Evolutionary conservation across 768 basidiomycete genomes (phyloP), one percentile per base, ranked within the genome.

Genomic region (Collybiopsis luxurians): DNA sequence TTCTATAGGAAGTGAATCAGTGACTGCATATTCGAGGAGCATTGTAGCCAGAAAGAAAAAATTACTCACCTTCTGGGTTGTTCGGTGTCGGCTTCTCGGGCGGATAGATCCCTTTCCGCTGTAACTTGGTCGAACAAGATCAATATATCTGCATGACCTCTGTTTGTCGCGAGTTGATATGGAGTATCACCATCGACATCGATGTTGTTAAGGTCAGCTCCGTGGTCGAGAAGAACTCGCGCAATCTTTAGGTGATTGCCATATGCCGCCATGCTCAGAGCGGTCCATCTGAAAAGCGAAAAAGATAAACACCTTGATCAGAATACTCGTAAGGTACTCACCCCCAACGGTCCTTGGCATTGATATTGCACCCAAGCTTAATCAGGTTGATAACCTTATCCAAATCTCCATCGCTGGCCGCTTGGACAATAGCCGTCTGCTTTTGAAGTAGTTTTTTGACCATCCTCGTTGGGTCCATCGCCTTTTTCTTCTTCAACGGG

Each of bases 101-200:
- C 59, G 24, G 36, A 36, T 4, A 61, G 24, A 23, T 56, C 39
- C n/a, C 60, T 49, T 17, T 53, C 46, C 3, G 48, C 60, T 27
- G 44, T 43, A 46, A 60, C 62, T 34, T 63, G 54, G 13, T 63
- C 62, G 40, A 63, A 50, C 58, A 63, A 50, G 42, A 60, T 57
- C 30, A 61, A 46, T 44, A 63, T 4, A 27, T 58, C 43, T 42
- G 62, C 31, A 28, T 63, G 62, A 12, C 62, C 62, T 47, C 62
- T 50, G 28, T 63, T 55, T 26, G 31, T 36, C 2, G 62, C 62
- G 1, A 63, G 53, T 26, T 58, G 54, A 24, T 19, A 49, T 15
- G 62, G 62, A 1, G 59, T 60, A 21, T 63, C 62, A 5, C 56
- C 56, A 43, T 63, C 62, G 1, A 63, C 62, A 49, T 63, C 62